Conservation (phyloP, 345 rosid genomes). For the Camelina sativa region DNA sequence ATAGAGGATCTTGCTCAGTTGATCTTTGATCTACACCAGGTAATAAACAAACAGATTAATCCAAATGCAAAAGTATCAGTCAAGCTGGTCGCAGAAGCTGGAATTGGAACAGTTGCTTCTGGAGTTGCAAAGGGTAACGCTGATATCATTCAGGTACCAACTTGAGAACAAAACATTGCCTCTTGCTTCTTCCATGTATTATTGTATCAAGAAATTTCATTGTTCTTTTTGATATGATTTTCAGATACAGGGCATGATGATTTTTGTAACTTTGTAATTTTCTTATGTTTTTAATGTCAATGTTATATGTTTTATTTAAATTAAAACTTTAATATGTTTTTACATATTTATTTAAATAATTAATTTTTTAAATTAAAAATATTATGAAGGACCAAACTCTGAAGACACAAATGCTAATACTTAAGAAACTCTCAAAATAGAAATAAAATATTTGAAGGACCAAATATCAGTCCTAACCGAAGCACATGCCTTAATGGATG, state of each 20-base stretch:
- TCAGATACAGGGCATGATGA: slow-evolving; percentile 98
- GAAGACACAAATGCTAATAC: too few relatives aligned
- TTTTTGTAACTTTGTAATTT: too few relatives aligned
- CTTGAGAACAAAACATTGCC: neutral
- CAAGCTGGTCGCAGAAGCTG: slow-evolving; percentile 98
- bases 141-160: slow-evolving; percentile 86
- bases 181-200: slow-evolving; percentile 5
- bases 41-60: slow-evolving; percentile 75
- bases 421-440: too few relatives aligned
- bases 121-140: slow-evolving; percentile 99
- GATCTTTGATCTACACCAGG: slow-evolving; percentile 99
- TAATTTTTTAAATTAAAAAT: too few relatives aligned
- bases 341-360: too few relatives aligned
- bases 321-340: too few relatives aligned
- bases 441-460: too few relatives aligned
- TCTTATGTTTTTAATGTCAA: too few relatives aligned
- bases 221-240: slow-evolving; percentile 22
- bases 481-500: too few relatives aligned
- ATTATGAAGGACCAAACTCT: too few relatives aligned
- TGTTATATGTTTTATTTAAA: too few relatives aligned
- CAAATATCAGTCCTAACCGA: too few relatives aligned
- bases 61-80: slow-evolving; percentile 98
- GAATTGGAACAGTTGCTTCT: slow-evolving; percentile 99
- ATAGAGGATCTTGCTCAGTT: slow-evolving; percentile 98
- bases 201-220: neutral